These are phyloP conservation scores for Pleurotus salmoneostramineus DNA, from an alignment of 768 basidiomycete species.

Conservation along the genomic window DNA sequence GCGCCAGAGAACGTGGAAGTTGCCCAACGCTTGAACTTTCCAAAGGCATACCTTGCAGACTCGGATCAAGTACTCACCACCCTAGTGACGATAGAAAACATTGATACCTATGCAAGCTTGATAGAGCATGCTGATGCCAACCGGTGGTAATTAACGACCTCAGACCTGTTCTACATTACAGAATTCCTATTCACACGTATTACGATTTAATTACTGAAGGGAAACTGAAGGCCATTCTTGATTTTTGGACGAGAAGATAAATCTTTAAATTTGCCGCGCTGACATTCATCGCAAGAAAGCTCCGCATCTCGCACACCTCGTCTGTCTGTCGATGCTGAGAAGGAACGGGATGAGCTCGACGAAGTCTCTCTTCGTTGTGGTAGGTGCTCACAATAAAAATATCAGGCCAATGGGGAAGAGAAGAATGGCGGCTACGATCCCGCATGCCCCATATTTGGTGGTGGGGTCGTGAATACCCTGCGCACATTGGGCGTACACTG, in stretches of 20 bases:
- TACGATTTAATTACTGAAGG: too few species aligned
- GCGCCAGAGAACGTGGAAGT: conserved; percentile 46
- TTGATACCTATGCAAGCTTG: conserved; percentile 55
- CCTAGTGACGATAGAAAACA: conserved; percentile 55
- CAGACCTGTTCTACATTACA: neutral
- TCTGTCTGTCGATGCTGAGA: neutral
- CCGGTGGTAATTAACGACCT: conserved; percentile 23
- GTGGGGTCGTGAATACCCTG: conserved; percentile 20
- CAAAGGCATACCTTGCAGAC: conserved; percentile 38
- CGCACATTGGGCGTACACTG: conserved; percentile 20
- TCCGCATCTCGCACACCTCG: neutral
- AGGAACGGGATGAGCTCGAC: neutral
- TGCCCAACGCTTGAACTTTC: conserved; percentile 46
- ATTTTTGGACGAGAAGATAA: too few species aligned
- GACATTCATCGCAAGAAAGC: neutral
- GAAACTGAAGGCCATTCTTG: too few species aligned
- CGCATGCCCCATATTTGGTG: conserved; percentile 22
- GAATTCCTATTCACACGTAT: too few species aligned
- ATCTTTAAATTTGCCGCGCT: too few species aligned
- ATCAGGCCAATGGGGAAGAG: conserved; percentile 24
- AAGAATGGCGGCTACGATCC: conserved; percentile 23
- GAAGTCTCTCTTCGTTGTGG: neutral
- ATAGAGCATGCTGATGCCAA: conserved; percentile 36
- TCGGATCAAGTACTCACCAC: conserved; percentile 46
- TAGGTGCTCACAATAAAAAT: conserved; percentile 21